Evolutionary conservation across 768 basidiomycete genomes (phyloP).

Genomic region (Boletales sp.): DNA sequence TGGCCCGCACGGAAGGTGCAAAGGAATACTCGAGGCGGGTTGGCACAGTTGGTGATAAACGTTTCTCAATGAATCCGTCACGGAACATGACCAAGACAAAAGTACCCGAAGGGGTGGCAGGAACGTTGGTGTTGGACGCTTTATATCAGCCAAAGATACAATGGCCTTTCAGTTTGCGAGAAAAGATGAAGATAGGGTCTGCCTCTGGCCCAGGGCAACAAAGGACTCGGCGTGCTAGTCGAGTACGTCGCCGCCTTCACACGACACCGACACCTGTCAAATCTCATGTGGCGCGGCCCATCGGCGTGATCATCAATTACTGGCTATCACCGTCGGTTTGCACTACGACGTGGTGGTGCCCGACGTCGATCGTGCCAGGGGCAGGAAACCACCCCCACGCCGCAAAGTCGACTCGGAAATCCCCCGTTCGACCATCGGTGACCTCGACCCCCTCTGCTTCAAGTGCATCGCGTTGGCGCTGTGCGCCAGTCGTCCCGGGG

Average conservation of each 20-base stretch:
- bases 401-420: conserved; percentile 53
- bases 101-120: too few relatives aligned
- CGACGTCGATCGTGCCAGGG: conserved; percentile 21
- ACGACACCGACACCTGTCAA: not conserved
- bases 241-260: not conserved
- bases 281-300: not conserved
- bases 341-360: conserved; percentile 2
- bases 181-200: too few relatives aligned
- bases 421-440: conserved; percentile 48
- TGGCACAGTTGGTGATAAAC: too few relatives aligned
- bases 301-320: not conserved
- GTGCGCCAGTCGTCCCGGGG: conserved; percentile 77
- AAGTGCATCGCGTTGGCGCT: conserved; percentile 69
- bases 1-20: too few relatives aligned
- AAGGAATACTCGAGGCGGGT: too few relatives aligned
- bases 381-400: conserved; percentile 69
- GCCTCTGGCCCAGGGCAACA: too few relatives aligned
- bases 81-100: too few relatives aligned
- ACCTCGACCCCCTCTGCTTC: conserved; percentile 85
- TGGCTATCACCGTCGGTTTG: not conserved
- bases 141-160: too few relatives aligned
- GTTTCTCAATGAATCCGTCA: too few relatives aligned
- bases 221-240: too few relatives aligned
- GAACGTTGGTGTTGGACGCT: too few relatives aligned
- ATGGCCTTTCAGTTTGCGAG: too few relatives aligned